These are phyloP conservation scores for Colletotrichum sp. DNA, from an alignment of 2,329 filamentous ascomycete species.

Conservation along the genomic window DNA sequence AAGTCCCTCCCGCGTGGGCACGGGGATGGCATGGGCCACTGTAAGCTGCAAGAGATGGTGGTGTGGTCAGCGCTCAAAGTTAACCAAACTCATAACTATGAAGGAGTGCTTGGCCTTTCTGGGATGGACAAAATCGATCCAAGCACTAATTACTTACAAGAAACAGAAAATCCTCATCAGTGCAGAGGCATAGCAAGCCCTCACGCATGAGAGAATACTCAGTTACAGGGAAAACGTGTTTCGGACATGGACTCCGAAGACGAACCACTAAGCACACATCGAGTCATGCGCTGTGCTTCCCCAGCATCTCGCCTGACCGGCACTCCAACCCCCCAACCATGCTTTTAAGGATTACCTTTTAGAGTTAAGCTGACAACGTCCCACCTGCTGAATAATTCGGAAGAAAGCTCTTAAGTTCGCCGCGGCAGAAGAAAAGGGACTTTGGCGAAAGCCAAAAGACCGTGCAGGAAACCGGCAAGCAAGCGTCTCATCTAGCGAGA, in stretches of 20 bases:
- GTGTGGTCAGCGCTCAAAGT: not conserved
- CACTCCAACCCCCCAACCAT: not conserved
- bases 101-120: not conserved
- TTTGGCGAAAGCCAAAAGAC: not conserved
- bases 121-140: not conserved
- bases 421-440: not conserved
- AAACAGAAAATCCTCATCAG: too few relatives aligned
- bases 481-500: not conserved
- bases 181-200: not conserved
- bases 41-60: not conserved
- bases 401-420: not conserved
- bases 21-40: not conserved
- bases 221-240: accelerated
- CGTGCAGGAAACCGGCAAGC: not conserved
- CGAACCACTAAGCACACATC: not conserved
- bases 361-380: not conserved
- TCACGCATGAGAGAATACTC: not conserved
- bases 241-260: not conserved
- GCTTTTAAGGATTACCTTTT: not conserved
- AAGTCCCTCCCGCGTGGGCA: not conserved
- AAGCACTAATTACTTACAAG: too few relatives aligned
- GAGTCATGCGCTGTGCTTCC: not conserved
- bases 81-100: too few relatives aligned
- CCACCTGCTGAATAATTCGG: not conserved
- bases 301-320: not conserved